Evolutionary conservation across 257 asterid species (phyloP).

Genomic region (Leonotis leonurus): DNA sequence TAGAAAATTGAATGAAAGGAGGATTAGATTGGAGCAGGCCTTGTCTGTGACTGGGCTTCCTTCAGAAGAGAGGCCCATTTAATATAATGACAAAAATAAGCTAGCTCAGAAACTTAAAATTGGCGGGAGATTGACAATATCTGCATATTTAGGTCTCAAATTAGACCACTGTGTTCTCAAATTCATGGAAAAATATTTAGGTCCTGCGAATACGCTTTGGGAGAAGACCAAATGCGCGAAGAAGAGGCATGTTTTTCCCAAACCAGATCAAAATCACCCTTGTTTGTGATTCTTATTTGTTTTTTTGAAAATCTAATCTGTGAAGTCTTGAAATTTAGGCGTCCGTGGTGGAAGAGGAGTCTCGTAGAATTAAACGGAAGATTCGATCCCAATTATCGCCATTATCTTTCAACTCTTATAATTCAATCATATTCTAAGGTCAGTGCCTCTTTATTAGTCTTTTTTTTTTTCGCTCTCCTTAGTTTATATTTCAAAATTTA

Average conservation of each 20-base stretch:
- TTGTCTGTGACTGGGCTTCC: too few species aligned
- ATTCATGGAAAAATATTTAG: slow-evolving; percentile 56
- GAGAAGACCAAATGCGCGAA: slow-evolving; percentile 30
- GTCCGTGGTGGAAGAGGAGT: slow-evolving; percentile 62
- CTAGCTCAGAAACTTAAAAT: background rate
- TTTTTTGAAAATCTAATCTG: too few species aligned
- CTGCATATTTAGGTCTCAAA: too few species aligned
- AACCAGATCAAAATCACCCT: background rate
- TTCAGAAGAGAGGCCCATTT: too few species aligned
- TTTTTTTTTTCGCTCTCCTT: background rate
- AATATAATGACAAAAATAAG: too few species aligned
- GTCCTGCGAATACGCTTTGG: slow-evolving; percentile 22
- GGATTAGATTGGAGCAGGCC: too few species aligned
- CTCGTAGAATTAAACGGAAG: slow-evolving; percentile 63
- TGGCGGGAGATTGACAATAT: slow-evolving; percentile 30
- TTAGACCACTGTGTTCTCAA: background rate
- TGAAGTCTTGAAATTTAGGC: slow-evolving; percentile 34
- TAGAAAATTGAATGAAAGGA: too few species aligned
- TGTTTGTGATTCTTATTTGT: background rate
- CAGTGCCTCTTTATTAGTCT: background rate
- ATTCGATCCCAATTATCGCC: slow-evolving; percentile 52
- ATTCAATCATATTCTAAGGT: slow-evolving; percentile 75
- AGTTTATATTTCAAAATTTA: background rate
- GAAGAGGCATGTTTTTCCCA: slow-evolving; percentile 36
- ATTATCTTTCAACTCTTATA: slow-evolving; percentile 36